A percentile compares a stretch with the other conserved stretches of the same genome.
These are phyloP conservation scores for Neocallimastix lanati DNA, from an alignment of 192 early-diverging fungal species.

Conservation along the genomic window DNA sequence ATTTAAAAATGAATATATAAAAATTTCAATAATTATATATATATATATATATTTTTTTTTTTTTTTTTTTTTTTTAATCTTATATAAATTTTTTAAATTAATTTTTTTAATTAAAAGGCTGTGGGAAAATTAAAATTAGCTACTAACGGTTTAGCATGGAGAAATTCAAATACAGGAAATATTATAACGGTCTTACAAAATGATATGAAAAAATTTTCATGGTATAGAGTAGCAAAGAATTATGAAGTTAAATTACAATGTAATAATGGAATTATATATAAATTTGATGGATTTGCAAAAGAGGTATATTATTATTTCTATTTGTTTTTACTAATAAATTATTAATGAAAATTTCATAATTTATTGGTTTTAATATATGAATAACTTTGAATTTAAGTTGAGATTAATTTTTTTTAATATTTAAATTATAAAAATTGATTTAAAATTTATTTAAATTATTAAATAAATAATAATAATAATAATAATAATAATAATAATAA, in stretches of 20 bases:
- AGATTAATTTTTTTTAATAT: no score
- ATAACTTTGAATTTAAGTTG: no score
- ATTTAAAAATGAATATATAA: no score
- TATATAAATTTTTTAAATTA: no score
- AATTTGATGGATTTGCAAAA: constrained; percentile 75
- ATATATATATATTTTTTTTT: no score
- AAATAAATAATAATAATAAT: not conserved
- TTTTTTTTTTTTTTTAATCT: no score
- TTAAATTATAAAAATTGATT: no score
- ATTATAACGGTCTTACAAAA: not conserved
- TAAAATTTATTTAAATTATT: no score
- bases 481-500: not conserved
- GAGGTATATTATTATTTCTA: constrained; percentile 27
- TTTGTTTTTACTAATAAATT: constrained; percentile 2
- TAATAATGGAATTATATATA: constrained; percentile 52
- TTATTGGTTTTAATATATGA: no score
- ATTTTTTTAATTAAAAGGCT: not conserved
- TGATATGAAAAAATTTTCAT: not conserved
- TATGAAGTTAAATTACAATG: constrained; percentile 61
- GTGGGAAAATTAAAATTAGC: not conserved
- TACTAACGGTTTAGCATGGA: not conserved
- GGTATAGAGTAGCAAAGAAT: constrained; percentile 51
- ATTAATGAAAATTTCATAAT: no score
- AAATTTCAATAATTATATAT: no score
- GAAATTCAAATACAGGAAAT: not conserved